Evolutionary conservation across 2,329 filamentous ascomycete species (phyloP).

Genomic region (Endothia cerciana): DNA sequence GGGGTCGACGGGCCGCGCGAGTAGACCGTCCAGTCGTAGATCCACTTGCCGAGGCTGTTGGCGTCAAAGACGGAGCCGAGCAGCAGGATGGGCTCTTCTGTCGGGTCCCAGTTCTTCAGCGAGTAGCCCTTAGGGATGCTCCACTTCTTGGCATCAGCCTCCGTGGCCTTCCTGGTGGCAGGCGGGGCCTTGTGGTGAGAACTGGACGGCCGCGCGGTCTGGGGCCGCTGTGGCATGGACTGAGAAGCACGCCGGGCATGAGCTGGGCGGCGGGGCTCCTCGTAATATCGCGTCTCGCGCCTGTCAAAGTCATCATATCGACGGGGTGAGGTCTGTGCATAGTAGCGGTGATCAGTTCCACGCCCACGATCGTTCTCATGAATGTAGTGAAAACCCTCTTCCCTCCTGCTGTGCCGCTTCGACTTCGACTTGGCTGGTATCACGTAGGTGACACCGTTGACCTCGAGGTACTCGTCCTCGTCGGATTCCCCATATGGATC

Average conservation of each 20-base stretch:
- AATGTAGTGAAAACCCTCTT: conserved; percentile 40
- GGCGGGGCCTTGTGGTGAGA: conserved; percentile 46
- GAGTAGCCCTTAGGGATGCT: conserved; percentile 89
- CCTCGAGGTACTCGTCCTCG: conserved; percentile 64
- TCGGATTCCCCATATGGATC: conserved; percentile 65
- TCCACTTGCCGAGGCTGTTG: conserved; percentile 98
- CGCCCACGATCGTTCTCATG: conserved; percentile 54
- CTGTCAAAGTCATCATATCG: conserved; percentile 41
- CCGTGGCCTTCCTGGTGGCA: conserved; percentile 52
- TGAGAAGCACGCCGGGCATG: conserved; percentile 54
- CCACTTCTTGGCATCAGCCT: conserved; percentile 64
- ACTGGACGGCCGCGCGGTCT: conserved; percentile 54
- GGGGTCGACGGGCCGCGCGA: conserved; percentile 80
- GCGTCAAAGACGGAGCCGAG: conserved; percentile 96
- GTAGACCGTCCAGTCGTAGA: conserved; percentile 99
- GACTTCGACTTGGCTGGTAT: conserved; percentile 56
- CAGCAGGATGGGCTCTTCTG: conserved; percentile 90
- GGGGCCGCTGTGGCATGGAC: conserved; percentile 54
- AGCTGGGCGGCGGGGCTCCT: conserved; percentile 45
- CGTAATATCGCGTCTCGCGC: conserved; percentile 48
- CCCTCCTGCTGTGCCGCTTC: conserved; percentile 41
- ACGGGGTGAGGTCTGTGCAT: conserved; percentile 48
- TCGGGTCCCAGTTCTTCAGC: conserved; percentile 97
- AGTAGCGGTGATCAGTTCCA: conserved; percentile 63
- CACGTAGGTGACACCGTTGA: conserved; percentile 57